Evolutionary conservation across 2,329 filamentous ascomycete genomes (phyloP).

Genomic region (Monosporascus sp.): DNA sequence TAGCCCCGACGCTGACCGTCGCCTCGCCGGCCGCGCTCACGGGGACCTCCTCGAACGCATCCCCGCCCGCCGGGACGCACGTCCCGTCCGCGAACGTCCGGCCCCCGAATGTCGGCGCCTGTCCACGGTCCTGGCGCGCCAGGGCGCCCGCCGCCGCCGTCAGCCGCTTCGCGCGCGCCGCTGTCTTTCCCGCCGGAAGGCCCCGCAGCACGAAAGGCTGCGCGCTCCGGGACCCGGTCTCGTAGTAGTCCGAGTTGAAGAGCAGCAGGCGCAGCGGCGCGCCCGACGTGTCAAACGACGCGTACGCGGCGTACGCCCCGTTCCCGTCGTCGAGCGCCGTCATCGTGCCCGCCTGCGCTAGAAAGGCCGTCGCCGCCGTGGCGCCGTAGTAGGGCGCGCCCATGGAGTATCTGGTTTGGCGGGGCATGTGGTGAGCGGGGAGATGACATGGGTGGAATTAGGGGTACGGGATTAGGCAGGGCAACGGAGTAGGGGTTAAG

Average conservation of each 20-base stretch:
- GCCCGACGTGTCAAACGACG: slow-evolving; percentile 33
- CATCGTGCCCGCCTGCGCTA: slow-evolving; percentile 38
- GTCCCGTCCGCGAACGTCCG: slow-evolving; percentile 40
- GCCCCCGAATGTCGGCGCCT: slow-evolving; percentile 38
- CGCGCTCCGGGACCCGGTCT: slow-evolving; percentile 25
- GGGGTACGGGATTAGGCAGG: slow-evolving; percentile 15
- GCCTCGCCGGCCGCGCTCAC: slow-evolving; percentile 30
- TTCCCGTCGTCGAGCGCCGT: slow-evolving; percentile 40
- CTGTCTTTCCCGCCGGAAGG: slow-evolving; percentile 23
- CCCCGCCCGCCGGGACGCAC: slow-evolving; percentile 37
- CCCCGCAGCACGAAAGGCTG: slow-evolving; percentile 38
- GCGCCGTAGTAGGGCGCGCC: slow-evolving; percentile 49
- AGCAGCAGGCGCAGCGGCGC: slow-evolving; percentile 35
- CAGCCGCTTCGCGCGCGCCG: slow-evolving; percentile 37
- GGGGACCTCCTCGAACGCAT: slow-evolving; percentile 29
- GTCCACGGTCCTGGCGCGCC: slow-evolving; percentile 38
- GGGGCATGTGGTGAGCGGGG: neutral
- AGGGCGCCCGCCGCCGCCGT: slow-evolving; percentile 39
- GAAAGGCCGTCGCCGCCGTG: slow-evolving; percentile 39
- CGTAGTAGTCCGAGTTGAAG: slow-evolving; percentile 41
- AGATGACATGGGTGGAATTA: neutral
- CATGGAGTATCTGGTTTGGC: slow-evolving; percentile 34
- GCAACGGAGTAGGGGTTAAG: slow-evolving; percentile 40
- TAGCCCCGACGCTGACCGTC: slow-evolving; percentile 36
- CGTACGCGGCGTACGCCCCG: slow-evolving; percentile 40